A percentile compares a stretch with the other conserved stretches of the same genome.
Conservation (phyloP, 2,329 filamentous ascomycete species). For the Cercospora berteroae region DNA sequence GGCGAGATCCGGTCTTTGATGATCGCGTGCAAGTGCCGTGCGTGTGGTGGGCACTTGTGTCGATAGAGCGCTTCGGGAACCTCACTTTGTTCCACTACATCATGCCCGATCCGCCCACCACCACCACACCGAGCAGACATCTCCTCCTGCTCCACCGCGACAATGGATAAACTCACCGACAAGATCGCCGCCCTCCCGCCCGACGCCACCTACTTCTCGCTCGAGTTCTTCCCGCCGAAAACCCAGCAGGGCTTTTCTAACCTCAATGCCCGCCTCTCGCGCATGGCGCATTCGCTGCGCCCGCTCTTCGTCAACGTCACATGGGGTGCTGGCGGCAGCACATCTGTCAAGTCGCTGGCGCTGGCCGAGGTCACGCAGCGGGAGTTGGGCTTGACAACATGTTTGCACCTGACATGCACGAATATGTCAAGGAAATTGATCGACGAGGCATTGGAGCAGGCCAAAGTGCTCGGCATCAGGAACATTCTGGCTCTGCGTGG, state of each 20-base stretch:
- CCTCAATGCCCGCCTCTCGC: constrained; percentile 84
- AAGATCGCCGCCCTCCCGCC: constrained; percentile 88
- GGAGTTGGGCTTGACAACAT: constrained; percentile 88
- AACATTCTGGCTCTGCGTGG: constrained; percentile 92
- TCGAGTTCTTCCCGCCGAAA: constrained; percentile 99
- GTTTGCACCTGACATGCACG: constrained; percentile 93
- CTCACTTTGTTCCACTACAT: constrained; percentile 10
- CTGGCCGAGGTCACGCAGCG: constrained; percentile 93
- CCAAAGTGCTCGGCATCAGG: constrained; percentile 83
- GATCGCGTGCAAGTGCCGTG: constrained; percentile 4
- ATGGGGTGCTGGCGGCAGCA: constrained; percentile 95
- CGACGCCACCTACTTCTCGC: constrained; percentile 82
- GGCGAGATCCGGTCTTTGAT: neutral
- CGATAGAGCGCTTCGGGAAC: constrained; percentile 4
- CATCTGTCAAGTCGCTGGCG: constrained; percentile 84
- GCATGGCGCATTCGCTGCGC: constrained; percentile 87
- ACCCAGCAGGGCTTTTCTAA: constrained; percentile 94
- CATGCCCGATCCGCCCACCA: constrained; percentile 13
- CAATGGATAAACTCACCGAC: constrained; percentile 66
- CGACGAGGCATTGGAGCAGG: constrained; percentile 85
- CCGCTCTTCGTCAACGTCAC: constrained; percentile 96
- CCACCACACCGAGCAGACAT: constrained; percentile 8
- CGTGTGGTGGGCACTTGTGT: neutral
- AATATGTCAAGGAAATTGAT: constrained; percentile 89
- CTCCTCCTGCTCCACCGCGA: constrained; percentile 15